Base-by-base conservation (phyloP, 306 rosid species). In the Vachellia pachyceras region DNA sequence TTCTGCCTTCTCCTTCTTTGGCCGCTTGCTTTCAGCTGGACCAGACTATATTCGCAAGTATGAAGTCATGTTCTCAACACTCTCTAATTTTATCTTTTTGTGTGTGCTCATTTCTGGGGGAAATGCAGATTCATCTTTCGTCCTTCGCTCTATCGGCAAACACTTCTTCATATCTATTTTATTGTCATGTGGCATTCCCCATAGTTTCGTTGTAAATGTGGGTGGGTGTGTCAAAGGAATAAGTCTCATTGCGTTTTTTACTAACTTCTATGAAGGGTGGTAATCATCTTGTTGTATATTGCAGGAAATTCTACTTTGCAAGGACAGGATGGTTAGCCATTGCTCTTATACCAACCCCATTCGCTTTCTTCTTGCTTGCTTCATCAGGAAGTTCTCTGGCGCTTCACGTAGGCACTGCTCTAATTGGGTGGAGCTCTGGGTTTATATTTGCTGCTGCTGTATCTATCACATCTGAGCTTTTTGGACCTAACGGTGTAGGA, bases 391-490 rank as follows among this genome's bases (percentile, higher is more conserved):
- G 85, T 58, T 40, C 41, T 49, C 60, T 74, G 50, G 87, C 92
- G 3, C 70, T 95, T 63, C 87, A 88, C 36, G 45, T 66, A n/a
- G 94, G 99, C 79, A 93, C 99, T 1, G 94, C 94, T 3, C 85
- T 95, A 41, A 79, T 95, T 6, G 99, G 96, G 65, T 41, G 90
- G 79, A 95, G 99, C 80, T 95, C 98, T 0, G 98, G 99, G n/a
- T 95, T 93, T 87, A 93, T 95, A 80, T 95, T 93, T 46, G 95
- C 99, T 1, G 98, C 97, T 3, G 98, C 99, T 0, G 97, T 95
- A n/a, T 91, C 98, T 11, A 85, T 95, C 35, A 95, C 99, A 4
- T 90, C 99, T 0, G 99, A 95, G 85, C 89, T 95, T 41, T 95
- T 95, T 70, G 99, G 99, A 63, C 99, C 99, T 0, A 89, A 89